Conservation (phyloP, 305 asterid species). For the Fraxinus velutina region DNA sequence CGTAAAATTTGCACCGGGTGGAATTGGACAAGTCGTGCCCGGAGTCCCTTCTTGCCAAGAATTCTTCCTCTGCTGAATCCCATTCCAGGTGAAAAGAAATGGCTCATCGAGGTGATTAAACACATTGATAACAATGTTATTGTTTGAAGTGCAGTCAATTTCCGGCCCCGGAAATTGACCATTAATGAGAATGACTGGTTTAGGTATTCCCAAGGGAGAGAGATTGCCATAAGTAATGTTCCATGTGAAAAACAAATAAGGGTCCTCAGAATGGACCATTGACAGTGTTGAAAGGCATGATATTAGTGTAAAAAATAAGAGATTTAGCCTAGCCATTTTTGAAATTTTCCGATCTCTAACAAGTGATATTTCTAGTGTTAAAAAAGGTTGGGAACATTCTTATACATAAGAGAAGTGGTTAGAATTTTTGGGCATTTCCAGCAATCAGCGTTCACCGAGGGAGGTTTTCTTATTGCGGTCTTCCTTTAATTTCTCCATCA, state of each 20-base stretch:
- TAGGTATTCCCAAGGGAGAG: constrained; percentile 46
- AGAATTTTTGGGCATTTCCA: neutral
- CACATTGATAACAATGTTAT: constrained; percentile 46
- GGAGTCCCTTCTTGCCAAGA: constrained; percentile 46
- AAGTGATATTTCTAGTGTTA: neutral
- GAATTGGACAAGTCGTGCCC: constrained; percentile 47
- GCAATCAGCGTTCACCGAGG: neutral
- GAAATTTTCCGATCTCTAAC: neutral
- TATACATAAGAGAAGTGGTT: neutral
- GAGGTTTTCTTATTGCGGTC: neutral
- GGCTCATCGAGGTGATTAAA: constrained; percentile 57
- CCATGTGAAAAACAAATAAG: constrained; percentile 45
- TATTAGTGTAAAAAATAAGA: neutral
- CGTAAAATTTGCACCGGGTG: constrained; percentile 41
- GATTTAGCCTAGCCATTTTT: constrained; percentile 20
- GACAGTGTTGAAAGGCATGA: constrained; percentile 10
- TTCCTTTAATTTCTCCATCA: constrained; percentile 2
- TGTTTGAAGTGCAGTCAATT: constrained; percentile 53
- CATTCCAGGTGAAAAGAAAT: constrained; percentile 47
- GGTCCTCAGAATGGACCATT: constrained; percentile 38
- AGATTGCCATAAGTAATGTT: constrained; percentile 41
- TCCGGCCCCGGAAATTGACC: constrained; percentile 52
- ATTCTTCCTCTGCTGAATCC: constrained; percentile 54
- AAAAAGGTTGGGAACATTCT: neutral
- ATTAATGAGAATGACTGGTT: constrained; percentile 44